Base-by-base conservation (phyloP, 2,329 filamentous ascomycete species). In the Ramularia endophylla region DNA sequence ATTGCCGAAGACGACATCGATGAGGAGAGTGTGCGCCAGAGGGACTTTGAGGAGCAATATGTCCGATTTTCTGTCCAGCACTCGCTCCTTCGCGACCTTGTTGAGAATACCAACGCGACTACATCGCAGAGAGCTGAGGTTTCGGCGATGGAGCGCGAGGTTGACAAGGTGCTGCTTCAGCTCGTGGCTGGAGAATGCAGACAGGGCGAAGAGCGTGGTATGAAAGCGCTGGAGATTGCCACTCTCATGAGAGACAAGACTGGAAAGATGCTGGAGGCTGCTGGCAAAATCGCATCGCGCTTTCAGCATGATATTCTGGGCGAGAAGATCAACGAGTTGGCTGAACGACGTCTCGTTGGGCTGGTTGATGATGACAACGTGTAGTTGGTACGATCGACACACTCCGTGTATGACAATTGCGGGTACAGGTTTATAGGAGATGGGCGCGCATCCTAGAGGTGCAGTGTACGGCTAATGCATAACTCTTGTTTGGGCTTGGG, bases 171-270 rank as follows among this genome's bases (percentile, higher is more conserved):
- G 31, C 71, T 98, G 37, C 70, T 98, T 50, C 88, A 95, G 69
- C 75, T 97, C 61, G 72, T 98, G 58, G 89, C 87, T 2, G 71
- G 83, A 5, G 92, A 97, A 69, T 98, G 92, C 62, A 80, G 88
- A 45, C 87, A 92, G 52, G 87, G 88, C 32, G 92, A 98, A 63
- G 89, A 97, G 49, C 75, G 85, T 20, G 90, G 89, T 5, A 95
- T 95, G 87, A 87, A 90, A 53, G 90, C 90, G 1, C 70, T 98
- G 27, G 94, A 98, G 67, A 77, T 97, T 56, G 92, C 94, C 20
- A 74, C 77, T 47, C 71, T 98, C 57, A 85, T 98, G 81, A 77
- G 77, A 32, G 89, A 97, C 67, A 74, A 80, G 33, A 85, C 79
- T 46, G 90, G 90, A 13, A 83, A 85, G 62, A 95, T 95, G 86